Base-by-base conservation (phyloP, 2,329 filamentous ascomycete species). In the Sclerotiophoma versabilis region DNA sequence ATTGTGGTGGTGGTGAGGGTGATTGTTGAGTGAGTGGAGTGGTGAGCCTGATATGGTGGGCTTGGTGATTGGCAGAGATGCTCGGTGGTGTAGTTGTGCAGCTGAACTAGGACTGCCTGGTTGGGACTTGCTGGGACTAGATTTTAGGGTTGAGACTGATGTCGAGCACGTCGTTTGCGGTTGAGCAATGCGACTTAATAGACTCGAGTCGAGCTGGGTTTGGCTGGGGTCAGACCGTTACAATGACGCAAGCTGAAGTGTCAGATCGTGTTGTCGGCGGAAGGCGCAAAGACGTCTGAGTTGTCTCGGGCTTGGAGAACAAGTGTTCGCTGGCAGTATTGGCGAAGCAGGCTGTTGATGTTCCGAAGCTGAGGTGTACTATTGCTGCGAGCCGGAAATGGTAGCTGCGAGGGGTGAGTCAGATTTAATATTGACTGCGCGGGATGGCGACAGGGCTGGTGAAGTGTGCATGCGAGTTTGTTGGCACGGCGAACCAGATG, bases 371-470 rank as follows among this genome's bases (percentile, higher is more conserved):
- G 57, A 62, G 60, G 52, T 53, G 55, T 59, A 60, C 26, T 45
- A 22, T 20, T 42, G 38, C 22, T 62, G 64, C 60, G 61, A 61
- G 43, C 54, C 59, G 60, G 62, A 43, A 57, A 57, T 47, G 62
- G 63, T 30, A 41, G 50, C 68, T 71, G 62, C 46, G 41, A 58
- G 54, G 61, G 46, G 62, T 74, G 67, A 73, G 72, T 74, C 67
- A 74, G 72, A 72, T 68, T 69, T 68, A 70, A 69, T 71, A 69
- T 70, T 49, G 51, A 44, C 55, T 25, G 42, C 41, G 53, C 43
- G 53, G 46, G 53, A 45, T 49, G 22, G 19, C 36, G 45, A 62
- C 68, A 70, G 63, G 70, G 67, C 68, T 68, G 65, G 62, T 60
- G 38, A 38, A 30, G 46, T 26, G 38, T 54, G 53, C 49, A 44